Conservation (phyloP, 805 yeast species). For the Debaryomyces tyrocola region DNA sequence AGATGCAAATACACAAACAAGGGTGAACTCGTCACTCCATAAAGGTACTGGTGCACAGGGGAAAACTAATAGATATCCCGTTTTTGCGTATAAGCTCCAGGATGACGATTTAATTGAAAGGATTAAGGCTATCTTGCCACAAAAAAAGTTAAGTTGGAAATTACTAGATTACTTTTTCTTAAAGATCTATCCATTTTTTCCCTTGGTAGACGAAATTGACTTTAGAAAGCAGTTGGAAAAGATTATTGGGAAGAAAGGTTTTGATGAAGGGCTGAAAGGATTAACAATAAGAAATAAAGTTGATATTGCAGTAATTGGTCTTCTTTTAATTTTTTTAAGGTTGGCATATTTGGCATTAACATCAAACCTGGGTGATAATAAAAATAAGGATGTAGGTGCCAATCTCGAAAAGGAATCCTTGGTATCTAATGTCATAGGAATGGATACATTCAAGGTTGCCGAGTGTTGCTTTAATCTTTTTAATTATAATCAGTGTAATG, state of each 20-base stretch:
- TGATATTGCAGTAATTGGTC: constrained; percentile 1
- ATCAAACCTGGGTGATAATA: too few relatives aligned
- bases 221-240: neutral
- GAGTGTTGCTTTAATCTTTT: constrained; percentile 47
- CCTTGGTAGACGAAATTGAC: constrained; percentile 1
- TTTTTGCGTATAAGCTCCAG: neutral
- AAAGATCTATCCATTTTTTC: constrained; percentile 1
- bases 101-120: neutral
- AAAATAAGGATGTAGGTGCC: too few relatives aligned
- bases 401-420: too few relatives aligned
- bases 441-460: too few relatives aligned
- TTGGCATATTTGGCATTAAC: neutral
- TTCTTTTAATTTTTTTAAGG: neutral
- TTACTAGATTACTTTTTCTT: neutral
- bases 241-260: neutral
- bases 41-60: neutral
- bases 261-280: neutral
- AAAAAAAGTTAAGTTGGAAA: neutral
- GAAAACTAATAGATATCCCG: too few relatives aligned
- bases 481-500: constrained; percentile 43
- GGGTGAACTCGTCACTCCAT: neutral
- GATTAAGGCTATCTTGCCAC: neutral
- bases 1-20: neutral
- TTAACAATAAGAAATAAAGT: neutral
- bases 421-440: too few relatives aligned